Evolutionary conservation across 352 stramenopile genomes (phyloP), one percentile per base, ranked within the genome.

Genomic region (Phytophthora tentaculata): DNA sequence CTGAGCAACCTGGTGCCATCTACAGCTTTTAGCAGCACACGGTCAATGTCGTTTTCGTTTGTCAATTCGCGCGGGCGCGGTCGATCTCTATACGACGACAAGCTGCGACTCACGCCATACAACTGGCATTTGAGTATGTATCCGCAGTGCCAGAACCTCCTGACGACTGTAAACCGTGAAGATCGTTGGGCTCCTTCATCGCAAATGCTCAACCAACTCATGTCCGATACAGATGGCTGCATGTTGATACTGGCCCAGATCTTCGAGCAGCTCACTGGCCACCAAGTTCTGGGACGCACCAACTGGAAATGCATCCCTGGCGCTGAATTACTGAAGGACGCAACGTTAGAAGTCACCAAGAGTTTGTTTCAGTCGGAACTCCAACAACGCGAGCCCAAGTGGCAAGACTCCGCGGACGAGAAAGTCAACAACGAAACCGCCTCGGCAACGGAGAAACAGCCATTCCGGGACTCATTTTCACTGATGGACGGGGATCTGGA

Each of bases 301-400:
- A 79, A 91, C 28, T 93, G 84, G 84, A 83, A 81, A 63, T 71
- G 59, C n/a, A 61, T 93, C 19, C 84, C 83, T n/a, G 84, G 84
- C 19, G 69, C 77, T 8, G 57, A 74, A 12, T 26, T 86, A 10
- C 69, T 93, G 24, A 74, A 83, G 41, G 61, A 80, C 12, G 45
- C 81, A 9, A 62, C 82, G 9, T 60, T 90, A 24, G 68, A 72
- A 24, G 75, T 85, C 17, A 75, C 76, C 5, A 73, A 77, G 54
- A 58, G 66, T 10, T 43, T 89, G 0, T 89, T 79, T 44, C 58
- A 83, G 26, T 61, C 54, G 0, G 80, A 92, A 56, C 52, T 88
- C 2, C 64, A 55, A 10, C 73, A 81, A 23, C 64, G 80, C 13
- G 81, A 90, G 56, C 57, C 61, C 7, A 72, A 56, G 56, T 73